phyloP scores from a whole-genome alignment of 805 yeast genomes.

The Danielozyma ontarioensis region DNA sequence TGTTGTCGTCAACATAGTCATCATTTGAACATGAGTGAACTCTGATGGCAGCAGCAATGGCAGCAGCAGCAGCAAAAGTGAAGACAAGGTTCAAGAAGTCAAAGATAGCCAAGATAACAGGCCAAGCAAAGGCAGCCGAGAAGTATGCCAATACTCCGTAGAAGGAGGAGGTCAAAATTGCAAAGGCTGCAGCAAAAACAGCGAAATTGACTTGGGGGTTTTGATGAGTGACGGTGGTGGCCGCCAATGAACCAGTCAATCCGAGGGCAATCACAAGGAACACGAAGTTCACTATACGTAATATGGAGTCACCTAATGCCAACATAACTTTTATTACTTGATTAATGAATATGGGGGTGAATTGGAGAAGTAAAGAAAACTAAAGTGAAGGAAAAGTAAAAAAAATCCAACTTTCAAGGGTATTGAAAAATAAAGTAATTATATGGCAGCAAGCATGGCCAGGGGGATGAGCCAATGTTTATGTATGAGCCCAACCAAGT shows the following conservation, averaged over 20 bases:
- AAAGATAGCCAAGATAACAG: constrained; percentile 63
- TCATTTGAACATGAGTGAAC: constrained; percentile 79
- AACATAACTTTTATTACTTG: constrained; percentile 34
- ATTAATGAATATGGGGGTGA: not conserved
- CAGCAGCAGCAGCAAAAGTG: constrained; percentile 92
- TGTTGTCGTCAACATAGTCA: constrained; percentile 58
- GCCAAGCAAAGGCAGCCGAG: constrained; percentile 79
- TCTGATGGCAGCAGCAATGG: constrained; percentile 86
- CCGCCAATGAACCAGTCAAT: constrained; percentile 82
- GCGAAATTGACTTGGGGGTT: constrained; percentile 85
- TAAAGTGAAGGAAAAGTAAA: not conserved
- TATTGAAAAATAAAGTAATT: not conserved
- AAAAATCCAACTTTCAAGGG: not conserved
- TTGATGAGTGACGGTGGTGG: constrained; percentile 45
- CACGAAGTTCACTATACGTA: constrained; percentile 71
- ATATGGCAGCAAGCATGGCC: not conserved
- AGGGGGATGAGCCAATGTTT: not conserved
- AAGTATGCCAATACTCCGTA: constrained; percentile 78
- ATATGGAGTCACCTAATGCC: constrained; percentile 67
- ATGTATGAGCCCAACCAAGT: constrained; percentile 1
- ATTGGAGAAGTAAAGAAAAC: not conserved
- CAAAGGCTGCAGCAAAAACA: constrained; percentile 85
- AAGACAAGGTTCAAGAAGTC: constrained; percentile 89
- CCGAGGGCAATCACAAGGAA: constrained; percentile 80
- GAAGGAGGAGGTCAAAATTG: constrained; percentile 70